These are phyloP conservation scores for Beauveria scarabaeidicola DNA, from an alignment of 2,329 filamentous ascomycete genomes.

Conservation along the genomic window DNA sequence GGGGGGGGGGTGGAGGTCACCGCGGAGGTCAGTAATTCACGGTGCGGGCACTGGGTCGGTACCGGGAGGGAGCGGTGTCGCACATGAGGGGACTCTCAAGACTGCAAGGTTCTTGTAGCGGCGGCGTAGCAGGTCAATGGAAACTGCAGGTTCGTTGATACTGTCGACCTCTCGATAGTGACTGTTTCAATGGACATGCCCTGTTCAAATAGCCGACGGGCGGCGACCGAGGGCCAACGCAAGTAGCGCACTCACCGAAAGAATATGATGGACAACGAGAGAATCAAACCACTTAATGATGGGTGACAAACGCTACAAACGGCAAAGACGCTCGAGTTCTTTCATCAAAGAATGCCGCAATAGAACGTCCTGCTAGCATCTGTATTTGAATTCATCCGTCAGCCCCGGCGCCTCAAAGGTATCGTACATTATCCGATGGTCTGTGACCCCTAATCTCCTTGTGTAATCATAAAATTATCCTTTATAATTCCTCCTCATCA, in stretches of 20 bases:
- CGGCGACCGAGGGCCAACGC: neutral
- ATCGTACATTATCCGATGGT: constrained; percentile 8
- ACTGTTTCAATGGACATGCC: neutral
- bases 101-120: neutral
- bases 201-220: neutral
- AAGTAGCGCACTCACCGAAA: neutral
- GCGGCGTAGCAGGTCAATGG: neutral
- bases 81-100: neutral
- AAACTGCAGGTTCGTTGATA: neutral
- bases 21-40: too few relatives aligned
- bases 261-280: neutral
- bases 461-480: neutral
- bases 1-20: too few relatives aligned
- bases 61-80: neutral
- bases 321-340: neutral
- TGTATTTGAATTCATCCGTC: neutral
- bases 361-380: neutral
- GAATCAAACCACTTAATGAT: neutral
- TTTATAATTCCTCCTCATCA: constrained; percentile 46
- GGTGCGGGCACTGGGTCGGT: too few relatives aligned
- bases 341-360: neutral
- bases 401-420: constrained; percentile 2
- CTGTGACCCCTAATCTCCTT: neutral
- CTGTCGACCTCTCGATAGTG: neutral
- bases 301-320: neutral